Conservation (phyloP, 306 rosid species). For the Mucuna pruriens region DNA sequence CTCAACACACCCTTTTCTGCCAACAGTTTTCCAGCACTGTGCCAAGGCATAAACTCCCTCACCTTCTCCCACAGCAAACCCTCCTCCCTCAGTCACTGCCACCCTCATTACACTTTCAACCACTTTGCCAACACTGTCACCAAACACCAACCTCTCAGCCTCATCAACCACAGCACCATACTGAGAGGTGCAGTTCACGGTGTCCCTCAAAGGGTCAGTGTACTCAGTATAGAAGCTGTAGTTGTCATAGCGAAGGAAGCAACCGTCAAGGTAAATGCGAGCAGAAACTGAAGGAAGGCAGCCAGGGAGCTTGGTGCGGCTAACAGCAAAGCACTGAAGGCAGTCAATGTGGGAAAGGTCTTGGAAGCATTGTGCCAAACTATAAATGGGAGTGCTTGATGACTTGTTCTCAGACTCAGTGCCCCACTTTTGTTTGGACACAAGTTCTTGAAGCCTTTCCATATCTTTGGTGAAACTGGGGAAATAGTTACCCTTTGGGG, state of each 20-base stretch:
- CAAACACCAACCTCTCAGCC: not conserved
- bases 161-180: not conserved
- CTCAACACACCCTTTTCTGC: not conserved
- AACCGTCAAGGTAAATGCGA: conserved; percentile 3
- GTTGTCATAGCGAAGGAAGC: conserved; percentile 17
- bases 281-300: not conserved
- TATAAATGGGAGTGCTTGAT: not conserved
- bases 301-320: conserved; percentile 10
- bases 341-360: not conserved
- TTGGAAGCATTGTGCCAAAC: conserved; percentile 16
- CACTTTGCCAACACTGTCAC: not conserved
- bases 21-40: conserved; percentile 21
- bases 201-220: conserved; percentile 10
- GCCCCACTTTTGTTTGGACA: not conserved
- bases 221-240: conserved; percentile 11
- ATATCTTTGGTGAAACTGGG: not conserved
- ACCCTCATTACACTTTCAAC: conserved; percentile 8
- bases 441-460: not conserved
- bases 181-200: conserved; percentile 15
- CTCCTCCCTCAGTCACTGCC: not conserved
- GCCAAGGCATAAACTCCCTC: conserved; percentile 22
- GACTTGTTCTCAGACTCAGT: not conserved
- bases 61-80: not conserved
- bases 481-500: not conserved
- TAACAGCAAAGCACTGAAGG: not conserved